A percentile compares a stretch with the other conserved stretches of the same genome.
These are phyloP conservation scores for Aspergillus avenaceus DNA, from an alignment of 495 filamentous ascomycete species.

Conservation along the genomic window DNA sequence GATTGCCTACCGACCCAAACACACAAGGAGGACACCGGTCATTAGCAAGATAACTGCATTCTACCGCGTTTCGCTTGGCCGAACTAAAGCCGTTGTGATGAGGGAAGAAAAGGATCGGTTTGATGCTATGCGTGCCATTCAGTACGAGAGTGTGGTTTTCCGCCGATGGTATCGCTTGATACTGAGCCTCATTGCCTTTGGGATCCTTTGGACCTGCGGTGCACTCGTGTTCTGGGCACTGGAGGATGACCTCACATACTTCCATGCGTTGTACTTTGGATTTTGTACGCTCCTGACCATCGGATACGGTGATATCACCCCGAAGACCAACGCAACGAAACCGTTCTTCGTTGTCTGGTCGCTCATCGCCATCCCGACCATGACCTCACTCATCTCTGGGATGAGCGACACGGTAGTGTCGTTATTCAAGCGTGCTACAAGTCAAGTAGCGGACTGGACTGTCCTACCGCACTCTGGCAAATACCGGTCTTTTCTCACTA, in stretches of 20 bases:
- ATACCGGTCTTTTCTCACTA: slow-evolving; percentile 39
- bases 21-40: slow-evolving; percentile 16
- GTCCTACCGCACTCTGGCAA: slow-evolving; percentile 51
- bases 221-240: slow-evolving; percentile 68
- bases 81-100: slow-evolving; percentile 32
- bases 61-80: slow-evolving; percentile 2
- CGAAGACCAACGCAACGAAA: slow-evolving; percentile 67
- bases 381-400: slow-evolving; percentile 62
- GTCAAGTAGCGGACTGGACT: slow-evolving; percentile 51
- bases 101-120: slow-evolving; percentile 66
- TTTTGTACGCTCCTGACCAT: slow-evolving; percentile 82
- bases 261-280: slow-evolving; percentile 75
- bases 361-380: slow-evolving; percentile 60
- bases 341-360: slow-evolving; percentile 90
- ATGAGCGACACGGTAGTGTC: slow-evolving; percentile 60
- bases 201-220: slow-evolving; percentile 73
- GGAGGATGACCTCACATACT: slow-evolving; percentile 58
- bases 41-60: slow-evolving; percentile 22
- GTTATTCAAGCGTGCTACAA: slow-evolving; percentile 52
- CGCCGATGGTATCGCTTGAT: slow-evolving; percentile 68
- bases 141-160: slow-evolving; percentile 55
- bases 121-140: slow-evolving; percentile 76
- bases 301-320: slow-evolving; percentile 82
- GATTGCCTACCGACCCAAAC: slow-evolving; percentile 8
- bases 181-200: slow-evolving; percentile 61